Base-by-base conservation (phyloP, 1,139 yeast genomes). In the Hanseniaspora uvarum region DNA sequence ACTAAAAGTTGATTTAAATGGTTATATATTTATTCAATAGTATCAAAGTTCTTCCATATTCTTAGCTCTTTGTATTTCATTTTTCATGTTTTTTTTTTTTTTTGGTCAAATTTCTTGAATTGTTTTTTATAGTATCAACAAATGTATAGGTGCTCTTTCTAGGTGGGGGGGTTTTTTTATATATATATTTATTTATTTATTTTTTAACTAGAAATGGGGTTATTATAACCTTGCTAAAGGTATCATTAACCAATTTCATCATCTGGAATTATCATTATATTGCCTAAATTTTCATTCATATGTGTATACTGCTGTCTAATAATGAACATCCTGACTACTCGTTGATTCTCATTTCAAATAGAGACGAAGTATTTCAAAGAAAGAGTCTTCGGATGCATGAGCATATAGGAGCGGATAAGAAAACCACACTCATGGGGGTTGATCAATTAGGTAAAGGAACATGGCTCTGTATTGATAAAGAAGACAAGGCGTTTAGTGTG, bases 351-450 rank as follows among this genome's bases (percentile, higher is more conserved):
- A 70, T 86, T 12, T 85, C 95, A 10, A 92, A 92, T 64, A 68
- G 97, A 51, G 98, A 92, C 64, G 97, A 92, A 65, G 86, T 71
- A 62, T 80, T 83, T 63, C 75, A 73, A 50, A 70, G 97, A 50
- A 82, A 85, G 3, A 89, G 97, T 0, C 74, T 76, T 57, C 65
- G 67, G 16, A 94, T 94, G 0, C 39, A 31, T 6, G 37, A 43
- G 39, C 38, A 34, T 26, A 33, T 34, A 18, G 46, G 39, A 19
- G 6, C 21, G 21, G 23, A 43, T 11, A n/a, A 23, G 24, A 37
- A 18, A 37, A 26, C 18, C 8, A 37, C 6, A 23, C 19, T 45
- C 21, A 43, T 43, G 37, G 51, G 53, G 6, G 7, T 49, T 14
- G 56, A 54, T 41, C 43, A 49, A 31, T 11, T 54, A 8, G 51